Base-by-base conservation (phyloP, 2,329 filamentous ascomycete species). In the Zalaria sp. region DNA sequence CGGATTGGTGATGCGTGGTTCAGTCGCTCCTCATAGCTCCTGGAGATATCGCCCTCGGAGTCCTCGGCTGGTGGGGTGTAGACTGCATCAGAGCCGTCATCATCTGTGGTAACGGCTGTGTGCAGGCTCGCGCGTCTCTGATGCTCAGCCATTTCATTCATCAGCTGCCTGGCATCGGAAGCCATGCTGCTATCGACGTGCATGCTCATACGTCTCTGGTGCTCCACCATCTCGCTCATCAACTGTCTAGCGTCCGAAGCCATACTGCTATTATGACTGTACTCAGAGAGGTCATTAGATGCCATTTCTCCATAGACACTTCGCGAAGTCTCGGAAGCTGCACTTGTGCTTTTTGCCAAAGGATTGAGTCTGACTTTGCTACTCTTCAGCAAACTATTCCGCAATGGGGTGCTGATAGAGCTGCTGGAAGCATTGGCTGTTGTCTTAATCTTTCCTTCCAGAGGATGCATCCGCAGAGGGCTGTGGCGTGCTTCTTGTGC, bases 21-120 rank as follows among this genome's bases (percentile, higher is more conserved):
- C n/a, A 60, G 49, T 25, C 53, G 48, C 41, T 60, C 58, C 41
- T 58, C 52, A 46, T 61, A 60, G 48, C 56, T 58, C 26, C 42
- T 38, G 4, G 37, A 41, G 27, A 34, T 29, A 25, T 43, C 35
- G 5, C 34, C 26, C n/a, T 43, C 34, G 4, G 44, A 44, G 5
- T 37, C 43, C 6, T 43, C 36, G 18, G 37, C 9, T 5, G n/a
- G 8, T 25, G 11, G 35, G 11, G n/a, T 37, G 7, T 8, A 7
- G n/a, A 32, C 29, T 18, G 31, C 9, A 34, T 34, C 11, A 28
- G 11, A 5, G 37, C 5, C 26, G 8, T 9, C 8, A 7, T 32
- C 29, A 7, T 32, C 29, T n/a, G 7, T n/a, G 7, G 29, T 7
- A 32, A n/a, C 29, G 7, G n/a, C 7, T 7, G n/a, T 32, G 7